phyloP scores from a whole-genome alignment of 2,329 filamentous ascomycete genomes.

The Calycina herbarum region DNA sequence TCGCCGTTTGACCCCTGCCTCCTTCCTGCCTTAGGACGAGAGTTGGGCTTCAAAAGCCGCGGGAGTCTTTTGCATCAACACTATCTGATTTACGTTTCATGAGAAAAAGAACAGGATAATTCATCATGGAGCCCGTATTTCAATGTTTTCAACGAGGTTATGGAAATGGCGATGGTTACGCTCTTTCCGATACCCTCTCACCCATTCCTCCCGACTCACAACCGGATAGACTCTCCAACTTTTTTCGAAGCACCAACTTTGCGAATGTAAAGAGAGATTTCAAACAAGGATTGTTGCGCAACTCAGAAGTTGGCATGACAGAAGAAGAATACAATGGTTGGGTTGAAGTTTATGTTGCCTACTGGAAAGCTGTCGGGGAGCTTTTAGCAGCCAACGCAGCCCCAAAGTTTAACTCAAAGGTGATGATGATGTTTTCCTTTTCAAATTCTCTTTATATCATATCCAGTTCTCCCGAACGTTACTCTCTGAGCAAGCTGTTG shows the following conservation, averaged over 20 bases:
- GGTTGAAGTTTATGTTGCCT: conserved; percentile 79
- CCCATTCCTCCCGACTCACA: conserved; percentile 65
- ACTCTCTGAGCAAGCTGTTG: neutral
- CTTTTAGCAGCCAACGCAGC: conserved; percentile 66
- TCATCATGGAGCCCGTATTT: conserved; percentile 71
- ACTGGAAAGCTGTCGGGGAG: conserved; percentile 80
- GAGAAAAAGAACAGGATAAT: neutral
- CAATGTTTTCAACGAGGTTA: conserved; percentile 72
- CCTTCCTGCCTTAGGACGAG: neutral
- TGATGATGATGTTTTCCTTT: conserved; percentile 19
- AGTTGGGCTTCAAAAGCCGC: neutral
- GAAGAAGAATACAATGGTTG: conserved; percentile 72
- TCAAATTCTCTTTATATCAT: neutral
- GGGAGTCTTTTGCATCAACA: neutral
- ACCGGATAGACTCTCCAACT: conserved; percentile 64
- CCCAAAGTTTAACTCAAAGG: conserved; percentile 33
- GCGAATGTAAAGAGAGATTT: conserved; percentile 62
- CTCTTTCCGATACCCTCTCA: conserved; percentile 71
- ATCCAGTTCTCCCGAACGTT: neutral
- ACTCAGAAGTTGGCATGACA: conserved; percentile 38
- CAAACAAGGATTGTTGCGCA: conserved; percentile 67
- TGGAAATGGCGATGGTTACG: conserved; percentile 63
- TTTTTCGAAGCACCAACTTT: conserved; percentile 72
- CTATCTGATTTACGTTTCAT: neutral
- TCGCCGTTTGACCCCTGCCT: neutral